These are phyloP conservation scores for Schizopora paradoxa DNA, from an alignment of 1,284 basidiomycete species.

Conservation along the genomic window DNA sequence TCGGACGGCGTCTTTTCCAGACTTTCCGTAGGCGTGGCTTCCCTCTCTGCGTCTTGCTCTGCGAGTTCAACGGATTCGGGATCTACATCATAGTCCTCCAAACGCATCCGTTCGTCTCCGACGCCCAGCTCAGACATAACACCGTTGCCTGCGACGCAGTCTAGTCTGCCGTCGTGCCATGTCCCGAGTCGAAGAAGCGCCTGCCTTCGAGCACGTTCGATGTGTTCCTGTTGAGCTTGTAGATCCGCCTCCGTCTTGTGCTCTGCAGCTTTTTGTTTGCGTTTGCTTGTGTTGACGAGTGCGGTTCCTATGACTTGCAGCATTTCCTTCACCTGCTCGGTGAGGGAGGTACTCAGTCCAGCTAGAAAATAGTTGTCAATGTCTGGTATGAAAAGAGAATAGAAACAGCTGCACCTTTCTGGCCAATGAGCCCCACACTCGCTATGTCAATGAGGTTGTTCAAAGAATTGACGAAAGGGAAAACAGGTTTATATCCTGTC, in stretches of 20 bases:
- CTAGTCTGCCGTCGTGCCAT: conserved; percentile 80
- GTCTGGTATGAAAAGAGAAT: background rate
- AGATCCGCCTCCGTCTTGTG: conserved; percentile 33
- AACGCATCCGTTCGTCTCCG: conserved; percentile 51
- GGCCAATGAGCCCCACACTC: conserved; percentile 88
- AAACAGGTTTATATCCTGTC: conserved; percentile 89
- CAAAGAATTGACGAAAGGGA: conserved; percentile 83
- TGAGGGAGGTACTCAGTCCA: conserved; percentile 79
- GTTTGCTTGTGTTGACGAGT: conserved; percentile 58
- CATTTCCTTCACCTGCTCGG: conserved; percentile 82
- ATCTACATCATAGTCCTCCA: conserved; percentile 11
- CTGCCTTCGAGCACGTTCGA: conserved; percentile 34
- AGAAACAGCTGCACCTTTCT: conserved; percentile 63
- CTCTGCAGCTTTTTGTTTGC: conserved; percentile 43
- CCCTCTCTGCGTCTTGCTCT: conserved; percentile 22
- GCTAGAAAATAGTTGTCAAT: conserved; percentile 39
- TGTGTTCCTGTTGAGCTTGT: conserved; percentile 27
- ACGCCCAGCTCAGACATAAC: conserved; percentile 79
- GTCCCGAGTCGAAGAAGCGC: conserved; percentile 48
- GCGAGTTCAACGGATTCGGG: conserved; percentile 13
- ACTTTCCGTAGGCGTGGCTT: conserved; percentile 28
- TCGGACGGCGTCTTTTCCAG: conserved; percentile 31
- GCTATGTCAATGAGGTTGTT: conserved; percentile 91
- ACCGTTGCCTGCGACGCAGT: conserved; percentile 78
- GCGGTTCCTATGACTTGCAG: conserved; percentile 76